A percentile compares a stretch with the other conserved stretches of the same genome.
These are phyloP conservation scores for Bruguiera sexangula DNA, from an alignment of 345 rosid genomes.

Conservation along the genomic window DNA sequence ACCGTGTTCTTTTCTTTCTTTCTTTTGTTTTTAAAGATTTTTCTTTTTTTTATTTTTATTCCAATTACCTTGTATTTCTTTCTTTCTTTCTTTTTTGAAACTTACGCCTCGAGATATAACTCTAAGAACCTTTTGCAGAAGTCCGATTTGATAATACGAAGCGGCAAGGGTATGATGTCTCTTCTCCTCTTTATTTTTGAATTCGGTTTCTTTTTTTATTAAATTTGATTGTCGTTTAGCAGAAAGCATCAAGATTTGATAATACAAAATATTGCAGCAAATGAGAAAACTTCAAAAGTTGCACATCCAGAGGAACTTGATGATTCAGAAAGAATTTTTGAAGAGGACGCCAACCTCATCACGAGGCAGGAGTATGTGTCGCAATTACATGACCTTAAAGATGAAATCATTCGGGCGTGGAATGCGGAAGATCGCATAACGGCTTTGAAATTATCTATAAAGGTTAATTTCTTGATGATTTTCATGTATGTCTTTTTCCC, in stretches of 20 bases:
- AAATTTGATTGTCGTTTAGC: neutral
- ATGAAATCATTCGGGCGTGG: constrained; percentile 75
- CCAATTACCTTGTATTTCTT: neutral
- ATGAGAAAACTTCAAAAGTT: constrained; percentile 44
- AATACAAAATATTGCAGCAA: constrained; percentile 33
- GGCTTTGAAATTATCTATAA: constrained; percentile 70
- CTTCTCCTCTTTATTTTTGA: neutral
- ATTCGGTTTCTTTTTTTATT: neutral
- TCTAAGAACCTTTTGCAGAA: constrained; percentile 38
- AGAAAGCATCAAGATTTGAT: neutral
- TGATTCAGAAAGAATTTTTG: constrained; percentile 48
- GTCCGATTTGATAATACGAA: constrained; percentile 57
- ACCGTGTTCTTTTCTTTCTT: neutral
- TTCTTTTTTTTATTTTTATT: neutral
- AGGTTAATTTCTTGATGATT: constrained; percentile 42
- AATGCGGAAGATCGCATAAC: constrained; percentile 69
- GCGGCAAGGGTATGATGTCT: constrained; percentile 50
- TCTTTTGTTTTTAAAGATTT: neutral
- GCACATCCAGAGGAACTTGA: constrained; percentile 49
- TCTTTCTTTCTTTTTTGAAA: neutral
- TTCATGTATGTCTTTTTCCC: neutral
- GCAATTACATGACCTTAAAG: constrained; percentile 66
- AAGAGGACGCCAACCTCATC: constrained; percentile 48
- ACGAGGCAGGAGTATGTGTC: constrained; percentile 71
- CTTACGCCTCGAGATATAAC: constrained; percentile 4